Evolutionary conservation across 768 basidiomycete species (phyloP).

Genomic region (Coprinopsis marcescibilis): DNA sequence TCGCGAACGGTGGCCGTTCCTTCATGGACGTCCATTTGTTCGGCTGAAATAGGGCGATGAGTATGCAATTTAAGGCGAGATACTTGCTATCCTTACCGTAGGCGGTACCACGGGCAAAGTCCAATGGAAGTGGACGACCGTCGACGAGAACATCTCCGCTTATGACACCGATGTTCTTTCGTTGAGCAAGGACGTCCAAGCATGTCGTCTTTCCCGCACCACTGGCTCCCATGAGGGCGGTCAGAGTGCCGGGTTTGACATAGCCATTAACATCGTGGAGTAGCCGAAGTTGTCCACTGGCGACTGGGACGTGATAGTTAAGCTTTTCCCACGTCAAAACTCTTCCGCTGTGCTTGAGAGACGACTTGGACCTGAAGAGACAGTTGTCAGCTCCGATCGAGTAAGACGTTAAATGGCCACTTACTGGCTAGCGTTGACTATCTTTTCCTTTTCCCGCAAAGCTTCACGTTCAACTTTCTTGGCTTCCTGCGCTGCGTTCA

Average conservation of each 20-base stretch:
- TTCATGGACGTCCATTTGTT: slow-evolving; percentile 81
- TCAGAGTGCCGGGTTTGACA: slow-evolving; percentile 77
- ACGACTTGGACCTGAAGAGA: no score
- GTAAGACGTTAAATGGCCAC: no score
- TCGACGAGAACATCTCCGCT: slow-evolving; percentile 52
- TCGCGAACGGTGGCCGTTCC: slow-evolving; percentile 75
- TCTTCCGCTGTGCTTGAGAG: no score
- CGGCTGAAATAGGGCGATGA: no score
- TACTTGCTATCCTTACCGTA: no score
- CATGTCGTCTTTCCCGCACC: slow-evolving; percentile 54
- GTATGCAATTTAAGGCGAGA: no score
- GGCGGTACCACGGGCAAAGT: no score
- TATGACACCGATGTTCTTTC: slow-evolving; percentile 42
- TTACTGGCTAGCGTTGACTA: no score
- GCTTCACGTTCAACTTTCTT: slow-evolving; percentile 38
- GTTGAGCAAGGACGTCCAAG: slow-evolving; percentile 51
- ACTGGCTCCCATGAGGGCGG: slow-evolving; percentile 67
- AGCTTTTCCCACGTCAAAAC: slow-evolving; percentile 82
- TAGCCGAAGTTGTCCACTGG: slow-evolving; percentile 41
- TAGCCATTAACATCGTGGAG: slow-evolving; percentile 74
- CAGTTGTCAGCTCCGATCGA: no score
- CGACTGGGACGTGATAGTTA: slow-evolving; percentile 60
- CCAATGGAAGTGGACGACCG: slow-evolving; percentile 42
- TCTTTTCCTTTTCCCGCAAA: slow-evolving; percentile 18
- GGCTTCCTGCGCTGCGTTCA: slow-evolving; percentile 47